Conservation (phyloP, 164 flowering plant genomes). For the Nymphaea thermarum region DNA sequence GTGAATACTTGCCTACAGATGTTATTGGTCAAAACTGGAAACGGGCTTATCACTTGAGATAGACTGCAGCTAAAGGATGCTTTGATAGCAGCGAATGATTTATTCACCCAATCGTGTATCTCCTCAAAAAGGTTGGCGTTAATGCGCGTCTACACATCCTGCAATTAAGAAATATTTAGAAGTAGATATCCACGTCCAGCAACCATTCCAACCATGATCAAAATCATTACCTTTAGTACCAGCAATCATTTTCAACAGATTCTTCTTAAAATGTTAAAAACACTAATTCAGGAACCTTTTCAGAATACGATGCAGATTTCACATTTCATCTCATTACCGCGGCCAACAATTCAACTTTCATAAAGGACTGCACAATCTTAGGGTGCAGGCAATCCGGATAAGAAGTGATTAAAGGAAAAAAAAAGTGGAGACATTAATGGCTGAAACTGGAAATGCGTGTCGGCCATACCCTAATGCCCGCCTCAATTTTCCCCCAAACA, state of each 20-base stretch:
- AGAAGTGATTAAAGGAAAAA: background rate
- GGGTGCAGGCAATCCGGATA: background rate
- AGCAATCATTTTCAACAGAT: background rate
- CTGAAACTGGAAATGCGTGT: background rate
- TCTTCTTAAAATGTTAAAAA: background rate
- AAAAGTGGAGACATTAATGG: background rate
- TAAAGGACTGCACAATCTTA: background rate
- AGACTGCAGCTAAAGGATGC: slow-evolving; percentile 18
- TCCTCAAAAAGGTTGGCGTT: slow-evolving; percentile 37
- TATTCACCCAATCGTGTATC: slow-evolving; percentile 49
- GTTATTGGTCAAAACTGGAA: slow-evolving; percentile 35
- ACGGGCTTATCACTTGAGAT: slow-evolving; percentile 23
- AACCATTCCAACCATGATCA: background rate
- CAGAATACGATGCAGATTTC: background rate
- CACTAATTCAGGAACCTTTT: background rate
- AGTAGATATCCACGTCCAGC: background rate
- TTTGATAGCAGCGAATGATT: slow-evolving; percentile 42
- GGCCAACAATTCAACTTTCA: background rate
- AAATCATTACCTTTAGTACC: background rate
- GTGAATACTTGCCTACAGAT: slow-evolving; percentile 39
- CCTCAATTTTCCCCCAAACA: slow-evolving; percentile 64
- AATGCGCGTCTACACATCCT: slow-evolving; percentile 50
- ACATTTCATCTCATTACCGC: background rate
- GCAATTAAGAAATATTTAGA: slow-evolving; percentile 5
- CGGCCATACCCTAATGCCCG: slow-evolving; percentile 30